These are phyloP conservation scores for Jaenimonas drosophilae DNA, from an alignment of 208 protist genomes.

Conservation along the genomic window DNA sequence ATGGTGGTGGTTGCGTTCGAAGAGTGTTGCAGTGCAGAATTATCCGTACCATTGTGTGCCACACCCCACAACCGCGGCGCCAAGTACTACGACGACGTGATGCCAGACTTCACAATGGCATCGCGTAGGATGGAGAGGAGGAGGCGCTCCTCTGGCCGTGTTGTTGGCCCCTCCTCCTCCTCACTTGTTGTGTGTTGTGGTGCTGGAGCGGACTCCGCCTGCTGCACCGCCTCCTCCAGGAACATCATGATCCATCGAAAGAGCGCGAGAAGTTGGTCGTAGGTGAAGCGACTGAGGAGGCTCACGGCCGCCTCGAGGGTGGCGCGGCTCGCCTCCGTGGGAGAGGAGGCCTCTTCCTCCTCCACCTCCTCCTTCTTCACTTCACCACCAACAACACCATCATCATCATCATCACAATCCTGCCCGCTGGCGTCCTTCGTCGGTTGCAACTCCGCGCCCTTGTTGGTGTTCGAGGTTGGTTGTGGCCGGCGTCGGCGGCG, in stretches of 20 bases:
- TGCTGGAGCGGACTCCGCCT: too few relatives aligned
- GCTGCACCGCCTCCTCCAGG: too few relatives aligned
- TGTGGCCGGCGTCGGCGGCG: constrained; percentile 17
- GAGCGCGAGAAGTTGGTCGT: neutral
- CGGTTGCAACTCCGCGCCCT: neutral
- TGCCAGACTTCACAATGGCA: too few relatives aligned
- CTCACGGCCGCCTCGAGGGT: neutral
- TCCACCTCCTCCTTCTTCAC: constrained; percentile 4
- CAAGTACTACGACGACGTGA: too few relatives aligned
- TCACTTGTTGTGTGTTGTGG: too few relatives aligned
- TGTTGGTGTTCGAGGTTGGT: neutral
- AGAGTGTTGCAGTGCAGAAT: too few relatives aligned
- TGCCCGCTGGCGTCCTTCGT: neutral
- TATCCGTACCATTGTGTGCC: too few relatives aligned
- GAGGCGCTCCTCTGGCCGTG: too few relatives aligned
- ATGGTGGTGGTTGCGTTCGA: too few relatives aligned
- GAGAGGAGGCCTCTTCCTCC: constrained; percentile 3
- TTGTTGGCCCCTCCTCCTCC: too few relatives aligned
- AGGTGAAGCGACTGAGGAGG: neutral
- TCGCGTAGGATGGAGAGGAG: too few relatives aligned
- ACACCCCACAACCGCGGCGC: too few relatives aligned
- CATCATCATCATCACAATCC: neutral
- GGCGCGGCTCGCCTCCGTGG: neutral
- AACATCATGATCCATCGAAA: constrained; percentile 11
- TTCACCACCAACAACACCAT: constrained; percentile 2